phyloP scores from a whole-genome alignment of 2,329 filamentous ascomycete species.

The Pseudogymnoascus sp. region DNA sequence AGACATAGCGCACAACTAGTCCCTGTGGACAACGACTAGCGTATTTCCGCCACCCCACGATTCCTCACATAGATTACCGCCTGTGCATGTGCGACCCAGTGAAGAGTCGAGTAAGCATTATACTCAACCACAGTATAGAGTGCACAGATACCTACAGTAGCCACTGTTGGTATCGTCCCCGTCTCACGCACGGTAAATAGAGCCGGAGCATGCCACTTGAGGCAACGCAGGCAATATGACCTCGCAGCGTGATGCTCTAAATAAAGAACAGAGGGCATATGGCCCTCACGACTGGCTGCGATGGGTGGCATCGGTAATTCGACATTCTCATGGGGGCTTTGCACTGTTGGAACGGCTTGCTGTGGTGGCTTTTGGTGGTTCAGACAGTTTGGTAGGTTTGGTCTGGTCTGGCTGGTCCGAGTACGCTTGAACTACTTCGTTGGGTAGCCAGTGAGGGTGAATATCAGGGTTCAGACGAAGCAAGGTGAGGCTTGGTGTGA shows the following conservation, averaged over 20 bases:
- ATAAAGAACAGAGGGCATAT: conserved; percentile 2
- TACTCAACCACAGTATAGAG: not conserved
- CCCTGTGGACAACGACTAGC: not conserved
- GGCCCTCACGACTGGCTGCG: not conserved
- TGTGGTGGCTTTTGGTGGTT: not conserved
- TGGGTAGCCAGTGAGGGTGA: conserved; percentile 1
- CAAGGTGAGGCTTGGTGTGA: not conserved
- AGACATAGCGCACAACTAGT: not conserved
- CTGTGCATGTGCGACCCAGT: conserved; percentile 1
- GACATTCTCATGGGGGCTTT: not conserved
- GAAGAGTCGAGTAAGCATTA: not conserved
- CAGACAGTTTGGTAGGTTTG: not conserved
- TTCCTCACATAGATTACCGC: conserved; percentile 2
- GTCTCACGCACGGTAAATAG: not conserved
- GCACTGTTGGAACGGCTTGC: not conserved
- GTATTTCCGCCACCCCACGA: not conserved
- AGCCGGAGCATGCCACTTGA: not conserved
- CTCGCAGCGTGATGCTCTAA: not conserved
- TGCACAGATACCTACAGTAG: not conserved
- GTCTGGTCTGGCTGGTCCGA: not conserved
- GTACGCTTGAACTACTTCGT: not conserved
- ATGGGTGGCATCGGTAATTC: not conserved
- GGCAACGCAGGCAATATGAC: not conserved
- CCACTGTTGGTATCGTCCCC: not conserved
- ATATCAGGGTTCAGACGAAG: conserved; percentile 3